Percentiles rank a stretch among this genome's conserved stretches.
These are phyloP conservation scores for Phoma sp. DNA, from an alignment of 2,329 filamentous ascomycete species.

Conservation along the genomic window DNA sequence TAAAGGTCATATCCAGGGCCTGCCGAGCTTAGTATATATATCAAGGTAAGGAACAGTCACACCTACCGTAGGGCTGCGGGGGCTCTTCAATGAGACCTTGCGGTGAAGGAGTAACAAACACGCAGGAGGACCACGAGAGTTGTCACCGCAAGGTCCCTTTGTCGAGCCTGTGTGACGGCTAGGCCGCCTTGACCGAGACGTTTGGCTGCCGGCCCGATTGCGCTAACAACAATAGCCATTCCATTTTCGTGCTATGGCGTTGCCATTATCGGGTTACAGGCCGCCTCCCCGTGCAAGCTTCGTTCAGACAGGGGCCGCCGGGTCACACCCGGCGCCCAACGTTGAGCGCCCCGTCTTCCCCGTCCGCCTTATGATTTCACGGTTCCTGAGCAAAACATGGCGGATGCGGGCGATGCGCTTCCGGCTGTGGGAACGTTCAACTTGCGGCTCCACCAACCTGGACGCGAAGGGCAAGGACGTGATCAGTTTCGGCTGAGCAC, in stretches of 20 bases:
- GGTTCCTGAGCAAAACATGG: slow-evolving; percentile 24
- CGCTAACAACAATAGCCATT: slow-evolving; percentile 18
- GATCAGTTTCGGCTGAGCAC: slow-evolving; percentile 6
- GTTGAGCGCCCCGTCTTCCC: slow-evolving; percentile 31
- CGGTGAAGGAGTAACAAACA: slow-evolving; percentile 33
- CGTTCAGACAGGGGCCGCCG: slow-evolving; percentile 12
- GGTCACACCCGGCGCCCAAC: slow-evolving; percentile 23
- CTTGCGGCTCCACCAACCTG: slow-evolving; percentile 25
- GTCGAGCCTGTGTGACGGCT: slow-evolving; percentile 34
- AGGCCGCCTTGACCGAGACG: slow-evolving; percentile 33
- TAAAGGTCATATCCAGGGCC: slow-evolving; percentile 29
- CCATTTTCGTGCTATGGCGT: slow-evolving; percentile 17
- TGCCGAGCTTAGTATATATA: slow-evolving; percentile 31
- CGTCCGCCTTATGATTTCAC: slow-evolving; percentile 31
- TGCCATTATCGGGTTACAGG: slow-evolving; percentile 4
- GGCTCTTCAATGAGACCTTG: slow-evolving; percentile 17
- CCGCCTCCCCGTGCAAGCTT: slow-evolving; percentile 21
- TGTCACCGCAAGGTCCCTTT: slow-evolving; percentile 39
- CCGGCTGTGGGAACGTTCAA: slow-evolving; percentile 28
- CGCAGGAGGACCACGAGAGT: slow-evolving; percentile 32
- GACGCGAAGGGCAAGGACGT: slow-evolving; percentile 14
- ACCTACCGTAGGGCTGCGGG: slow-evolving; percentile 20
- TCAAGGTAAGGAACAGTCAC: slow-evolving; percentile 23
- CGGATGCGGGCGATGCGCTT: slow-evolving; percentile 26
- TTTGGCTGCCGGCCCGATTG: slow-evolving; percentile 35